Evolutionary conservation across 345 rosid species (phyloP), one percentile per base, ranked within the genome.

Genomic region (Populus ilicifolia): DNA sequence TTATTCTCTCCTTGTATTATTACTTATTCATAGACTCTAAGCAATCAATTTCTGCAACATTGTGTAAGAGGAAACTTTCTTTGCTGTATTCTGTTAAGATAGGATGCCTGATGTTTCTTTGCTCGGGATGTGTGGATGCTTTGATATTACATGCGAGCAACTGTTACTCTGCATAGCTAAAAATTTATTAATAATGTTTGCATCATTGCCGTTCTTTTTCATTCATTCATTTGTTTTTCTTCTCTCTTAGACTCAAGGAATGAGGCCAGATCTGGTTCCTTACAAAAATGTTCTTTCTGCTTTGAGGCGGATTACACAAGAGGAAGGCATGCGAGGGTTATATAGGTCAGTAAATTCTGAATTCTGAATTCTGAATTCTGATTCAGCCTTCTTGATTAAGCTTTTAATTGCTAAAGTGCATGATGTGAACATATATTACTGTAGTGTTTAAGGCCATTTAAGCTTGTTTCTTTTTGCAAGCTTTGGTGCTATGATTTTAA

Each of bases 251-350:
- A 82, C 85, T 4, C 97, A 93, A 76, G 96, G 92, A 82, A 89
- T 91, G 87, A 87, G 93, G 80, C 72, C 89, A 4, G 88, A 75
- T 67, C 92, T 96, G 79, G 89, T 96, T 79, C 98, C 99, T 23
- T 96, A 96, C 75, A 89, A 87, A 79, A 85, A 95, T 30, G 80
- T 91, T 59, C 71, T 85, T 81, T 90, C 98, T 69, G 97, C 98
- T 77, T 85, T 96, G 72, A 86, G 80, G 74, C 91, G 97, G 85
- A 96, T 96, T 73, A 75, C 86, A 14, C 85, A 73, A 43, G 98
- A 96, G 84, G 99, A 96, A 90, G 98, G 98, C 71, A 20, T 96
- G 1, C 89, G 93, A 50, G 99, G 99, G 74, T 77, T 93, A 68
- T 96, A 96, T 80, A 93, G 99, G 99, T 96, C 64, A 43, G 30